These are phyloP conservation scores for Lumnitzera racemosa DNA, from an alignment of 345 rosid genomes.

Conservation along the genomic window DNA sequence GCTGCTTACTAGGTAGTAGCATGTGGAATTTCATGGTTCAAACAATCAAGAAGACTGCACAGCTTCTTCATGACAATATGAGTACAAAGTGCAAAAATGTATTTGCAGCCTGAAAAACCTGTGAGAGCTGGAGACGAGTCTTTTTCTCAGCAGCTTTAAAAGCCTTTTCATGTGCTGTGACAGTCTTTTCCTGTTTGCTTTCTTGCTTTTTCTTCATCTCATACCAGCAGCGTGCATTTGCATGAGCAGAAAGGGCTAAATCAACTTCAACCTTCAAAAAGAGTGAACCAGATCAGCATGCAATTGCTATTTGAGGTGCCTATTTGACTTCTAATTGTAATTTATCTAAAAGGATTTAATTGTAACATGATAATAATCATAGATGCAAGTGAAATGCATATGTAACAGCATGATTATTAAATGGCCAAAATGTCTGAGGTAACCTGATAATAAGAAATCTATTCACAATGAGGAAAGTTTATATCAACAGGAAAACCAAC, in stretches of 20 bases:
- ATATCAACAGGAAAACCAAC: no score
- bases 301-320: neutral
- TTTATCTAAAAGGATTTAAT: no score
- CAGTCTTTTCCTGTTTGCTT: constrained; percentile 88
- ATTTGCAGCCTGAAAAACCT: constrained; percentile 30
- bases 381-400: no score
- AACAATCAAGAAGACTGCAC: no score
- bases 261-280: constrained; percentile 80
- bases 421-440: no score
- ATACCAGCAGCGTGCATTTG: constrained; percentile 94
- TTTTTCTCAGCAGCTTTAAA: constrained; percentile 96
- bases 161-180: constrained; percentile 91
- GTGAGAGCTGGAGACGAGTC: constrained; percentile 86
- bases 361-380: no score
- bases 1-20: no score
- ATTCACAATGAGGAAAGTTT: no score
- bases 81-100: constrained; percentile 1
- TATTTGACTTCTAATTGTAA: no score
- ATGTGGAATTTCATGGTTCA: no score
- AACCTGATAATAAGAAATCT: no score
- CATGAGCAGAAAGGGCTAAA: constrained; percentile 91
- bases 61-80: neutral
- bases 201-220: constrained; percentile 92
- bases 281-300: neutral
- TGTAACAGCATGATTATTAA: no score